Conservation (phyloP, 148 eudicot species). For the Amaranthus palmeri region DNA sequence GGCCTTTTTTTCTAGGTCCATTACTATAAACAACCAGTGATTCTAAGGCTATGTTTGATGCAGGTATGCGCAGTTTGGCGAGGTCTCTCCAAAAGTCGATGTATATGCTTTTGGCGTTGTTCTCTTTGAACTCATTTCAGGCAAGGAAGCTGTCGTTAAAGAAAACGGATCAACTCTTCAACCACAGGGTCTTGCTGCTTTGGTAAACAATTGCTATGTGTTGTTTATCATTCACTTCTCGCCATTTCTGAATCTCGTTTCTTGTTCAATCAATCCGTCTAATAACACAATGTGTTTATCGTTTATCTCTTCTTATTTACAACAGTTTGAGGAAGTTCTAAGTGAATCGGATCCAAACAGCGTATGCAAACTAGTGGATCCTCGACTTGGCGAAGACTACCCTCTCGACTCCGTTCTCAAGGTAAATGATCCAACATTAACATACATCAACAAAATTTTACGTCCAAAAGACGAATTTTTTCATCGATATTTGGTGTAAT, state of each 20-base stretch:
- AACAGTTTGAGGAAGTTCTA: slow-evolving; percentile 61
- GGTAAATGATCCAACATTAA: slow-evolving; percentile 30
- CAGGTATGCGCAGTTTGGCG: slow-evolving; percentile 89
- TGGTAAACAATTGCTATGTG: slow-evolving; percentile 39
- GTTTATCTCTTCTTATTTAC: neutral
- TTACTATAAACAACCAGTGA: neutral
- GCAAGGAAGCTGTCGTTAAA: slow-evolving; percentile 77
- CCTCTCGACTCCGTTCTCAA: slow-evolving; percentile 58
- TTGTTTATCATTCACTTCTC: neutral
- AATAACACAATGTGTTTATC: neutral
- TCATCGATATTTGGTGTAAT: neutral
- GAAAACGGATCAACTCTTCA: slow-evolving; percentile 35
- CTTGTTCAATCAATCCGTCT: neutral
- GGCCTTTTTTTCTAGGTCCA: too few species aligned
- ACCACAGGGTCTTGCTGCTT: slow-evolving; percentile 58
- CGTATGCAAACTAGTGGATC: slow-evolving; percentile 55
- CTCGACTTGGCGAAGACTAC: slow-evolving; percentile 57
- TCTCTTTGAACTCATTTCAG: slow-evolving; percentile 83
- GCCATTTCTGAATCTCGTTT: neutral
- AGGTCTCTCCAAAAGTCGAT: slow-evolving; percentile 83
- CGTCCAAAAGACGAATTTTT: neutral
- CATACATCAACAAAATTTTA: neutral
- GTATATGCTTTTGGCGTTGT: slow-evolving; percentile 95
- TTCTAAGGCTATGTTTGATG: slow-evolving; percentile 17
- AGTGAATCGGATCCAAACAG: slow-evolving; percentile 49